Percentiles rank a stretch among this genome's conserved stretches.
Evolutionary conservation across 768 basidiomycete genomes (phyloP).

Genomic region (Podaxis sp.): DNA sequence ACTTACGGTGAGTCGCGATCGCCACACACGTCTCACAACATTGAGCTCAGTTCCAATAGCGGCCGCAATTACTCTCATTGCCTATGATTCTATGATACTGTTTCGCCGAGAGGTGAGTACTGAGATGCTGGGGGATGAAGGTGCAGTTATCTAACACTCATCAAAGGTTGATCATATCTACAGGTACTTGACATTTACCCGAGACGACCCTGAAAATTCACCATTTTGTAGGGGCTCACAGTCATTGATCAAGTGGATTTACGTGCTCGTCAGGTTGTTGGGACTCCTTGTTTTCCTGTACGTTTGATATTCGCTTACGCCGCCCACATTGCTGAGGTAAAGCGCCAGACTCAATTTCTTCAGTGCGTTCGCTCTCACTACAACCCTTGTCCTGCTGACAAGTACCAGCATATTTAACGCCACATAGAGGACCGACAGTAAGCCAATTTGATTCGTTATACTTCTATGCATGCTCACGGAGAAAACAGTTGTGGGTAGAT

Average conservation of each 20-base stretch:
- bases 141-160: neutral
- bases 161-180: constrained; percentile 2
- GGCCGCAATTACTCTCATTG: constrained; percentile 2
- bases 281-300: constrained; percentile 1
- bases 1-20: neutral
- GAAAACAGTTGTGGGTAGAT: neutral
- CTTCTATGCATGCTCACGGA: neutral
- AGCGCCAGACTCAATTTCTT: constrained; percentile 1
- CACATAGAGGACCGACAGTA: neutral
- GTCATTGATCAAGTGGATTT: constrained; percentile 4
- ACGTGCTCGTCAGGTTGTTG: neutral
- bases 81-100: constrained; percentile 4
- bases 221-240: neutral
- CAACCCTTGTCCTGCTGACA: neutral
- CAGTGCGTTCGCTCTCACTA: neutral
- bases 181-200: neutral
- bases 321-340: neutral
- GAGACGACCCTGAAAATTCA: neutral
- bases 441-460: neutral
- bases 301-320: neutral
- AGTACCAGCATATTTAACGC: constrained; percentile 1
- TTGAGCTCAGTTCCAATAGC: neutral
- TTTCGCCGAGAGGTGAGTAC: constrained; percentile 3
- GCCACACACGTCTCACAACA: neutral
- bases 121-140: neutral